Evolutionary conservation across 2,329 filamentous ascomycete genomes (phyloP).

Genomic region (Pestalotiopsis sp.): DNA sequence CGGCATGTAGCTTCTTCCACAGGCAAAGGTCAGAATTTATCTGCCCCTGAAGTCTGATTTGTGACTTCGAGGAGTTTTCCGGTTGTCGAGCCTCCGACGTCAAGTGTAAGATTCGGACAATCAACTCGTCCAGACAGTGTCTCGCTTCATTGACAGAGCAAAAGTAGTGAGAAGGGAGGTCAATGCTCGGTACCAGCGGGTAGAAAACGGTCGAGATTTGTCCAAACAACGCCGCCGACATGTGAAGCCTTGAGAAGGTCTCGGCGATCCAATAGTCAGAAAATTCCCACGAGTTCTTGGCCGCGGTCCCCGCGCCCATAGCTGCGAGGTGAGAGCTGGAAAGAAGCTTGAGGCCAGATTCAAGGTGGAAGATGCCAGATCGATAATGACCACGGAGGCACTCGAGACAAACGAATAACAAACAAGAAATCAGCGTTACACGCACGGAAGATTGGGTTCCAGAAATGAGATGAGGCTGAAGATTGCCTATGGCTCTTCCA

Average conservation of each 20-base stretch:
- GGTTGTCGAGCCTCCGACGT: not conserved
- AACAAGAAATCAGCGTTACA: constrained; percentile 39
- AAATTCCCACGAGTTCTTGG: constrained; percentile 22
- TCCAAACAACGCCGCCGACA: constrained; percentile 31
- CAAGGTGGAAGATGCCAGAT: constrained; percentile 40
- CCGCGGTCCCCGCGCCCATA: constrained; percentile 12
- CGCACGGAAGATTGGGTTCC: constrained; percentile 31
- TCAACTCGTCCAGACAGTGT: constrained; percentile 7
- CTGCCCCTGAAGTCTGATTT: constrained; percentile 15
- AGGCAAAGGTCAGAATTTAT: constrained; percentile 16
- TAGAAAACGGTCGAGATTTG: constrained; percentile 20
- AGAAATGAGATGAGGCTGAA: constrained; percentile 33
- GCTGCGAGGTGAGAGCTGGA: constrained; percentile 20
- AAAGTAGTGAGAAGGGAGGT: not conserved
- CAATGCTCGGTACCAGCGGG: constrained; percentile 12
- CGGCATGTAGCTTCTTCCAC: constrained; percentile 27
- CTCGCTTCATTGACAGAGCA: constrained; percentile 6
- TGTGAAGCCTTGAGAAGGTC: constrained; percentile 35
- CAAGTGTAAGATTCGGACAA: not conserved
- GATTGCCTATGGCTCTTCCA: constrained; percentile 36
- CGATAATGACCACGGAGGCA: constrained; percentile 37
- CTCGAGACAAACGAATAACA: constrained; percentile 37
- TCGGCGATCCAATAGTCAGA: constrained; percentile 46
- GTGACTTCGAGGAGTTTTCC: not conserved
- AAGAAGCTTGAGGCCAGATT: constrained; percentile 43